Conservation (phyloP, 495 filamentous ascomycete genomes). For the Penicillium tannophilum region DNA sequence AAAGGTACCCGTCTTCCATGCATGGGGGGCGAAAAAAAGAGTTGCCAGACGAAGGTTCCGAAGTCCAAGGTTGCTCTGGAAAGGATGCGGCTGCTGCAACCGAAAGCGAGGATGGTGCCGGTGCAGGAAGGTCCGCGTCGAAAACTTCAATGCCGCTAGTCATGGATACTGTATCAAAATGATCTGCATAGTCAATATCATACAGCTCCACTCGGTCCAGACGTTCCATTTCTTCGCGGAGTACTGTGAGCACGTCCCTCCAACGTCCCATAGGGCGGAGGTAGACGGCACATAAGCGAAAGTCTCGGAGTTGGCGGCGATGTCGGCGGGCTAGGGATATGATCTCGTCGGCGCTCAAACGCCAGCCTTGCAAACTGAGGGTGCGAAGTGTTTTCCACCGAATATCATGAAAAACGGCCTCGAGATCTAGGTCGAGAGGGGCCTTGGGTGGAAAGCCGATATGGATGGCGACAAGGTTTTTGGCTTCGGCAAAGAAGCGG, state of each 20-base stretch:
- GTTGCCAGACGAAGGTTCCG: not conserved
- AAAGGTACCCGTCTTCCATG: conserved; percentile 25
- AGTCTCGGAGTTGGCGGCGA: conserved; percentile 53
- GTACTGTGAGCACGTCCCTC: conserved; percentile 58
- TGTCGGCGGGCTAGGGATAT: conserved; percentile 59
- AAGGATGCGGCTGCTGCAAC: conserved; percentile 17
- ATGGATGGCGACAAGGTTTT: conserved; percentile 64
- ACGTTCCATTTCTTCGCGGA: conserved; percentile 59
- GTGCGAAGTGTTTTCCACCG: conserved; percentile 62
- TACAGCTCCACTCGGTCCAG: conserved; percentile 63
- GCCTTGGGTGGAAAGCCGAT: conserved; percentile 62
- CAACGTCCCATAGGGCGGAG: conserved; percentile 61
- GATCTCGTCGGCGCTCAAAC: conserved; percentile 60
- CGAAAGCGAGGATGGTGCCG: conserved; percentile 16
- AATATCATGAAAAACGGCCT: conserved; percentile 63
- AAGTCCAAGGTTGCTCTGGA: conserved; percentile 1
- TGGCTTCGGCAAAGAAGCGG: conserved; percentile 59
- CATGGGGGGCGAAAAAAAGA: not conserved
- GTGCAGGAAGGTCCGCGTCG: not conserved
- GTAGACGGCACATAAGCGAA: conserved; percentile 59
- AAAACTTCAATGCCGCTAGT: conserved; percentile 31
- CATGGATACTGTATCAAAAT: conserved; percentile 49
- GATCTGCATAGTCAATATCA: conserved; percentile 60
- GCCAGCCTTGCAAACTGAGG: conserved; percentile 68
- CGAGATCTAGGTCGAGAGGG: conserved; percentile 58